Evolutionary conservation across 129 eudicot genomes (phyloP).

Genomic region (Deinandra increscens): DNA sequence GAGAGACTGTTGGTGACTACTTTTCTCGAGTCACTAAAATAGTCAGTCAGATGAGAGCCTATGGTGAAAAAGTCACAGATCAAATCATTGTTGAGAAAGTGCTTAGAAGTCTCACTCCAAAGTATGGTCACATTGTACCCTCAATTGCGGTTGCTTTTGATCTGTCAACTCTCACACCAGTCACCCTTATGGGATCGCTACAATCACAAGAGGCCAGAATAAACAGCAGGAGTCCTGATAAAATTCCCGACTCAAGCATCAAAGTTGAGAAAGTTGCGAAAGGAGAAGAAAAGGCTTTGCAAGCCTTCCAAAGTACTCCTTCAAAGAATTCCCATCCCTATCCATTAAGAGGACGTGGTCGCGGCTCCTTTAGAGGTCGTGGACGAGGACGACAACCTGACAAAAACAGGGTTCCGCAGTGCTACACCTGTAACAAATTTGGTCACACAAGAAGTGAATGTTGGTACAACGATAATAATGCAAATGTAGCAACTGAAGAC

Average conservation of each 20-base stretch:
- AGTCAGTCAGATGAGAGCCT: not conserved
- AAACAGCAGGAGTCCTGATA: not conserved
- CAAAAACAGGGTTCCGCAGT: not conserved
- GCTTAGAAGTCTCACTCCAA: not conserved
- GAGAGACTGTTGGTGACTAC: not conserved
- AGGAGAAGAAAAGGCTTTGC: not conserved
- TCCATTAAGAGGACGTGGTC: too few relatives aligned
- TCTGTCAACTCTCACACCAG: not conserved
- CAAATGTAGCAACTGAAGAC: not conserved
- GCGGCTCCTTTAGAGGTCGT: not conserved
- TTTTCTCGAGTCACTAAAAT: not conserved
- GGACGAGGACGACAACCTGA: not conserved
- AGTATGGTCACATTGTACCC: not conserved
- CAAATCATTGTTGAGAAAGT: not conserved
- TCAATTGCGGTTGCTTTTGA: not conserved
- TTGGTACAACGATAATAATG: not conserved
- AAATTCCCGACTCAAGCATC: too few relatives aligned
- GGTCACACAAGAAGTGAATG: not conserved
- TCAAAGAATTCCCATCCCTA: too few relatives aligned
- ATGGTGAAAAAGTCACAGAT: too few relatives aligned
- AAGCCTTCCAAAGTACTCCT: not conserved
- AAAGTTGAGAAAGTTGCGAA: too few relatives aligned
- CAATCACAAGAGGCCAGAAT: not conserved
- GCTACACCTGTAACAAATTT: not conserved
- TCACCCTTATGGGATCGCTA: not conserved